Percentiles rank a stretch among this genome's conserved stretches.
These are phyloP conservation scores for Rhizophagus sp. DNA, from an alignment of 192 early-diverging fungal species.

Conservation along the genomic window DNA sequence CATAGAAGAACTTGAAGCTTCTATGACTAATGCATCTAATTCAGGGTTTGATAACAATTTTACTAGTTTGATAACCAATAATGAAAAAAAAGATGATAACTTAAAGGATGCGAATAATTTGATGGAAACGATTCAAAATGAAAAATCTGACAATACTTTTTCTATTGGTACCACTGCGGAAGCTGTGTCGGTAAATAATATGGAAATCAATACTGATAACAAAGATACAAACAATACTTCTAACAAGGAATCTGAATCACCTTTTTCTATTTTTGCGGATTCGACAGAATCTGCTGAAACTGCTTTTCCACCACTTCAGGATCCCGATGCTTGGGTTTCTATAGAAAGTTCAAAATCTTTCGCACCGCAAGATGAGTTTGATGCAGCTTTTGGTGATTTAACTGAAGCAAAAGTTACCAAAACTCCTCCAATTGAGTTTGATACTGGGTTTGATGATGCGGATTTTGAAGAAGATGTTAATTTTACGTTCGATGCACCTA, in stretches of 20 bases:
- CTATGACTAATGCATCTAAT: background rate
- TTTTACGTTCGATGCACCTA: slow-evolving; percentile 21
- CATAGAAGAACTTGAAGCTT: slow-evolving; percentile 26
- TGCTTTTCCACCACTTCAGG: background rate
- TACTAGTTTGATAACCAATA: slow-evolving; percentile 7
- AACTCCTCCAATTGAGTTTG: slow-evolving; percentile 26
- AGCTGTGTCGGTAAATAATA: background rate
- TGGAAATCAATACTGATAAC: background rate
- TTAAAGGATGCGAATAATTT: background rate
- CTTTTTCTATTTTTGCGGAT: background rate
- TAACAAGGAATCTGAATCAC: background rate
- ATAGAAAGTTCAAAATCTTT: background rate
- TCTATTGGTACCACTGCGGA: background rate
- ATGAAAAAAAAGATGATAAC: background rate
- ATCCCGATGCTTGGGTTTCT: slow-evolving; percentile 5
- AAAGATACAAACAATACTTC: background rate
- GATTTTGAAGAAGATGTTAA: slow-evolving; percentile 24
- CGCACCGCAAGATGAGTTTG: slow-evolving; percentile 13
- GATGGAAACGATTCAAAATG: background rate
- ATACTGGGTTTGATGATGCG: slow-evolving; percentile 12
- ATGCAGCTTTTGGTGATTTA: slow-evolving; percentile 23
- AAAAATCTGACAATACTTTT: background rate
- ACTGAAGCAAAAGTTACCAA: slow-evolving; percentile 16
- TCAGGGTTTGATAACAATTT: slow-evolving; percentile 30
- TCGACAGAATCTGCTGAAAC: background rate